A percentile compares a stretch with the other conserved stretches of the same genome.
Conservation (phyloP, 1,284 basidiomycete genomes). For the Microbotryum lychnidis-dioicae region DNA sequence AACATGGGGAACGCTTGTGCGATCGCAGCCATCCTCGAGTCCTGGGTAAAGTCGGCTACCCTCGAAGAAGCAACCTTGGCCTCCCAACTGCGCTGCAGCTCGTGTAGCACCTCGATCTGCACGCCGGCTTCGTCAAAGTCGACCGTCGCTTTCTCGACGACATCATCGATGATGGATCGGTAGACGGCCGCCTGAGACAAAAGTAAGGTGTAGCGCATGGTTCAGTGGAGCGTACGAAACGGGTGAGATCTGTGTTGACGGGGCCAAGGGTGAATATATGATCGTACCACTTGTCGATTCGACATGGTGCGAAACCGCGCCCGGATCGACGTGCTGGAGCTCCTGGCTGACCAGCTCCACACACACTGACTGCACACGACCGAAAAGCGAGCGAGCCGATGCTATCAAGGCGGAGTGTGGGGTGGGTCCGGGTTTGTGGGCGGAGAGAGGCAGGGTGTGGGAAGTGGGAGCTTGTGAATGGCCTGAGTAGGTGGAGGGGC, state of each 20-base stretch:
- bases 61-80: slow-evolving; percentile 81
- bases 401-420: too few relatives aligned
- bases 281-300: slow-evolving; percentile 28
- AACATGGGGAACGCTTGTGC: slow-evolving; percentile 20
- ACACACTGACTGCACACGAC: too few relatives aligned
- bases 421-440: too few relatives aligned
- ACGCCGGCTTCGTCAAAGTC: slow-evolving; percentile 98
- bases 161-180: slow-evolving; percentile 92
- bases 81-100: slow-evolving; percentile 94
- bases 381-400: too few relatives aligned
- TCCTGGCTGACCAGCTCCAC: neutral
- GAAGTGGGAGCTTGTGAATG: too few relatives aligned
- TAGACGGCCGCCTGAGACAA: slow-evolving; percentile 72
- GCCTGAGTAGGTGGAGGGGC: too few relatives aligned
- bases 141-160: slow-evolving; percentile 73
- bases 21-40: slow-evolving; percentile 34
- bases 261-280: slow-evolving; percentile 46
- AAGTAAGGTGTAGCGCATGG: neutral
- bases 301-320: neutral
- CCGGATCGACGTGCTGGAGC: neutral
- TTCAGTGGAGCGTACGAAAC: neutral
- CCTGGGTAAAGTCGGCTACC: slow-evolving; percentile 72
- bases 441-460: too few relatives aligned
- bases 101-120: slow-evolving; percentile 78
- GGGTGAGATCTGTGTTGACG: slow-evolving; percentile 32